A percentile compares a stretch with the other conserved stretches of the same genome.
phyloP scores from a whole-genome alignment of 2,329 filamentous ascomycete species.

The Dactylellina parvicollis region DNA sequence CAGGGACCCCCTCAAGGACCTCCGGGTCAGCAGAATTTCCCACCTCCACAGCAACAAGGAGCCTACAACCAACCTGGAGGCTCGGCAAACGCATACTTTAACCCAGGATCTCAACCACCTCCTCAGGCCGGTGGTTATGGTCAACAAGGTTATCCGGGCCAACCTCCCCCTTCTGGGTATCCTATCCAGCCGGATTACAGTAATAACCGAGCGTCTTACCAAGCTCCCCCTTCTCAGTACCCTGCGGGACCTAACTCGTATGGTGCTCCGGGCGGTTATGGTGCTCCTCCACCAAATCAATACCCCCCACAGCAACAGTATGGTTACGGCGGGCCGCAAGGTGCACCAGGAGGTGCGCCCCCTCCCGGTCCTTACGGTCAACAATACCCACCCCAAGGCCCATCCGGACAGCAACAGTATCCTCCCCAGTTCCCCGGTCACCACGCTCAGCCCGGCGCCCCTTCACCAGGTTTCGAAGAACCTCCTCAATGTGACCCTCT shows the following conservation, averaged over 20 bases:
- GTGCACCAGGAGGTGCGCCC: constrained; percentile 32
- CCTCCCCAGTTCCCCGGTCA: constrained; percentile 59
- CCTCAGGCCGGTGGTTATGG: constrained; percentile 3
- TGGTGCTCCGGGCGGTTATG: constrained; percentile 7
- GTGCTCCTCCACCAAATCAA: constrained; percentile 58
- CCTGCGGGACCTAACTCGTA: constrained; percentile 58
- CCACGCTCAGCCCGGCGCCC: constrained; percentile 59
- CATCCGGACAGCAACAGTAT: constrained; percentile 57
- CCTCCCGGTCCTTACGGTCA: constrained; percentile 17
- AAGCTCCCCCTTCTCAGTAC: constrained; percentile 59
- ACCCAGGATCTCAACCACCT: constrained; percentile 20
- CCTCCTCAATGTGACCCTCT: constrained; percentile 61
- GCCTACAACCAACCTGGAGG: constrained; percentile 18
- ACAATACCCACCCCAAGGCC: constrained; percentile 6
- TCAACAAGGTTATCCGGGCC: constrained; percentile 18
- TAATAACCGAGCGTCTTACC: constrained; percentile 56
- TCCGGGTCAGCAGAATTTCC: constrained; percentile 18
- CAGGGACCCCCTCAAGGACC: constrained; percentile 21
- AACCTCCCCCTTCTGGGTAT: constrained; percentile 60
- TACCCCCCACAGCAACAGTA: constrained; percentile 43
- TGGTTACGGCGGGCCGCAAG: constrained; percentile 57
- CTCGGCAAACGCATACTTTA: constrained; percentile 12
- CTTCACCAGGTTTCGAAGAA: constrained; percentile 60
- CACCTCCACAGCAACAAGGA: constrained; percentile 15
- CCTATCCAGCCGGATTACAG: constrained; percentile 60